Base-by-base conservation (phyloP, 2,329 filamentous ascomycete genomes). In the Scedosporium minutisporum region DNA sequence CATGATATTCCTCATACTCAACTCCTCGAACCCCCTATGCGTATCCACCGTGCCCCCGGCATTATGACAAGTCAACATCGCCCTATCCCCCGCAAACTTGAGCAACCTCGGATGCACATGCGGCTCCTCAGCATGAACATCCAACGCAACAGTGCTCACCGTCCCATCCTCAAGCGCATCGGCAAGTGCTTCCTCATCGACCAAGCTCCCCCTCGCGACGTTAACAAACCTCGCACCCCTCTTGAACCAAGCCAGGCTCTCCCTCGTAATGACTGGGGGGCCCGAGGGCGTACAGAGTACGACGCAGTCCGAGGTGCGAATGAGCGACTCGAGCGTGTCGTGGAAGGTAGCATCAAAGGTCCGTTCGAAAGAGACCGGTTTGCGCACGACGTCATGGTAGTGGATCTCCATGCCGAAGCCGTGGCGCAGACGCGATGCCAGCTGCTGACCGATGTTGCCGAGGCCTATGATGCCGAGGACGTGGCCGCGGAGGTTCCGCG, bases 381-480 rank as follows among this genome's bases (percentile, higher is more conserved):
- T 80, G 65, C 80, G 76, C 57, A 78, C 71, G 1, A 87, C 73
- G 70, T 90, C 87, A 68, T 82, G 78, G 69, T 89, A 90, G 63
- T 80, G 74, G 42, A 91, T 81, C 46, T 78, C 74, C 88, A 91
- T 91, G 48, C 82, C 85, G 66, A 90, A 87, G 0, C 82, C 83
- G 0, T 77, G 66, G 53, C 69, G 68, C 60, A 75, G 76, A 16
- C 77, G 71, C 67, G 80, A 82, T 58, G 86, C 88, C 21, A 91
- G 80, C 42, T 77, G 77, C 66, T 81, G 82, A 2, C 86, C 85
- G 65, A 88, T 86, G 64, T 87, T 85, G 2, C 88, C 88, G 2
- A 91, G 78, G 0, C 89, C 89, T 27, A 92, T 80, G 29, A 91
- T 79, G 0, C 87, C 89, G 0, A 91, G 77, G 0, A 75, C 75